Base-by-base conservation (phyloP, 192 early-diverging fungal species). In the Physocladia obscura region DNA sequence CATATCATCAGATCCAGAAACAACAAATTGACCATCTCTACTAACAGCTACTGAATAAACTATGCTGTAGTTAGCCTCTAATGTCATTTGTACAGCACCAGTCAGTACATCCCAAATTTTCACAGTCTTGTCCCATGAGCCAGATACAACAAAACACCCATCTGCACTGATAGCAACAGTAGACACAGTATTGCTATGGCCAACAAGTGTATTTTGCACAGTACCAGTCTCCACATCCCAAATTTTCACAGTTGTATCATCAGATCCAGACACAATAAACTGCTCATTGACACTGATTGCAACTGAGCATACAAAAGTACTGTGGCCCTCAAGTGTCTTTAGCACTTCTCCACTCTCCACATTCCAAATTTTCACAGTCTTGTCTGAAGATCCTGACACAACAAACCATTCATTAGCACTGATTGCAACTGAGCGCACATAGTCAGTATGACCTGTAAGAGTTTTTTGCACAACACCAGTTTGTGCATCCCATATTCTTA, bases 221-320 rank as follows among this genome's bases (percentile, higher is more conserved):
- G 60, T 57, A 13, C 82, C 82, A 5, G 78, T 80, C 3, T 52
- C 11, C 4, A 72, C 72, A 57, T 84, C 52, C 79, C 79, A 84
- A 47, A 47, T n/a, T 47, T 47, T 47, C 44, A 47, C 44, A 11
- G 44, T 92, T 74, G 89, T 88, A 74, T 95, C 93, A 64, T 91
- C 72, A 62, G 90, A 92, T 38, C 65, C 65, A 8, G 65, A 57
- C 1, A 60, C 51, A 35, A 68, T 34, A 19, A 21, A 32, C 52
- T 26, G n/a, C 0, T 27, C 52, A 35, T 68, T 54, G n/a, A 11
- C 15, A n/a, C 30, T 29, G 21, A 68, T 34, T 2, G 65, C 65
- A 60, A 68, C 54, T 1, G 65, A 60, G 17, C 0, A 61, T 15
- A 68, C 52, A 0, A 29, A 47, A 13, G 44, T 13, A 11, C 11